Conservation (phyloP, 176 grass and related monocot species). For the Miscanthus lutarioriparius region DNA sequence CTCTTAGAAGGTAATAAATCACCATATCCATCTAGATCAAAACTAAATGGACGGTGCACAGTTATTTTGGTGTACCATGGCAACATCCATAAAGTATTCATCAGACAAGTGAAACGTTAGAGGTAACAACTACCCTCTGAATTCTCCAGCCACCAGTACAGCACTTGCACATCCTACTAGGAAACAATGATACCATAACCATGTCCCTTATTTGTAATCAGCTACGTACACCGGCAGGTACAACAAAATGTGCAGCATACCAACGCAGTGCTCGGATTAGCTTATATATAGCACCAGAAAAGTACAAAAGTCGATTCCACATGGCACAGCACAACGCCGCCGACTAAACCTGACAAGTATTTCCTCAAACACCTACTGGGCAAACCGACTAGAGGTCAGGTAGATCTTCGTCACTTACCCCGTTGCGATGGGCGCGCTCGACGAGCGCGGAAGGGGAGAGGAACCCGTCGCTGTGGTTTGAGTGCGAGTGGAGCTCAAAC, state of each 20-base stretch:
- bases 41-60: no score
- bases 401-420: conserved; percentile 14
- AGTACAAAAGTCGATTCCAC: not conserved
- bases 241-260: not conserved
- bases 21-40: no score
- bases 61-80: no score
- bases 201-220: not conserved
- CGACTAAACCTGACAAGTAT: not conserved
- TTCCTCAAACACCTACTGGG: conserved; percentile 27
- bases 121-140: not conserved
- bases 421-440: conserved; percentile 74
- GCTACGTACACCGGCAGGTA: not conserved
- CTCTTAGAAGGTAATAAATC: no score
- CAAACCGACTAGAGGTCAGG: not conserved
- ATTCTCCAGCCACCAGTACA: not conserved
- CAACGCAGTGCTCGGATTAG: not conserved
- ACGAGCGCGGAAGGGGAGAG: conserved; percentile 85
- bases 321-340: not conserved
- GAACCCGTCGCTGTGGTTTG: conserved; percentile 86
- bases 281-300: not conserved
- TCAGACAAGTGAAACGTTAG: not conserved
- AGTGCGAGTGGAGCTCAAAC: conserved; percentile 92
- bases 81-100: not conserved
- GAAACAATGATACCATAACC: not conserved
- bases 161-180: not conserved